phyloP scores from a whole-genome alignment of 2,329 filamentous ascomycete species.

The Verticillium isaacii region DNA sequence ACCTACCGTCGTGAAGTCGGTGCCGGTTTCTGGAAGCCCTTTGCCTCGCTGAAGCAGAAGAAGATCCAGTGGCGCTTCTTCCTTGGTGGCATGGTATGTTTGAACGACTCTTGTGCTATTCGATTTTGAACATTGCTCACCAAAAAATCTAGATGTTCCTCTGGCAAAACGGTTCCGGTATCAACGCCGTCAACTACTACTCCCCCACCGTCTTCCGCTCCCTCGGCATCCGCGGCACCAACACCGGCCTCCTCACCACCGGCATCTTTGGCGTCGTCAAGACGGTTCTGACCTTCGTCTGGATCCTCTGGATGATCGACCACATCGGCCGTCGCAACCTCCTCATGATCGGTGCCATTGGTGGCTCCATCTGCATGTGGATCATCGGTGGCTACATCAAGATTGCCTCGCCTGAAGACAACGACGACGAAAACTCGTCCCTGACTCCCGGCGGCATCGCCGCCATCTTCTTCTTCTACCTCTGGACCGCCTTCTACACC shows the following conservation, averaged over 20 bases:
- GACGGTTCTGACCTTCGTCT: slow-evolving; percentile 62
- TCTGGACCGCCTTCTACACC: slow-evolving; percentile 70
- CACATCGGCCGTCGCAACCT: slow-evolving; percentile 49
- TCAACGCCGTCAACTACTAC: slow-evolving; percentile 78
- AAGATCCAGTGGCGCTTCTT: slow-evolving; percentile 67
- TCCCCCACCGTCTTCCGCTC: slow-evolving; percentile 61
- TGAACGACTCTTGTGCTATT: not conserved
- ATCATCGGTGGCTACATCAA: slow-evolving; percentile 54
- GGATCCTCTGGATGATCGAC: slow-evolving; percentile 66
- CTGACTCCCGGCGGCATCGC: slow-evolving; percentile 45
- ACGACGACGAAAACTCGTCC: slow-evolving; percentile 19
- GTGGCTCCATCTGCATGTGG: slow-evolving; percentile 56
- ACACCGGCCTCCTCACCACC: slow-evolving; percentile 52
- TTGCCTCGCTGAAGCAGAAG: slow-evolving; percentile 49
- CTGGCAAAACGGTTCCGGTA: slow-evolving; percentile 69
- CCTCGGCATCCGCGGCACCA: slow-evolving; percentile 40
- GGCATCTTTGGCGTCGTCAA: slow-evolving; percentile 77
- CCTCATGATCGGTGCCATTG: slow-evolving; percentile 56
- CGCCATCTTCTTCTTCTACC: slow-evolving; percentile 67
- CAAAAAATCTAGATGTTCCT: slow-evolving; percentile 53
- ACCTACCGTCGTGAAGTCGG: slow-evolving; percentile 59
- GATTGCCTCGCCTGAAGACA: slow-evolving; percentile 26
- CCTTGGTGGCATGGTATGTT: slow-evolving; percentile 54
- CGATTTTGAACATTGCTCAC: not conserved
- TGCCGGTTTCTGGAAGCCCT: slow-evolving; percentile 70